A percentile compares a stretch with the other conserved stretches of the same genome.
phyloP scores from a whole-genome alignment of 2,329 filamentous ascomycete species.

The Rachicladosporium sp. region DNA sequence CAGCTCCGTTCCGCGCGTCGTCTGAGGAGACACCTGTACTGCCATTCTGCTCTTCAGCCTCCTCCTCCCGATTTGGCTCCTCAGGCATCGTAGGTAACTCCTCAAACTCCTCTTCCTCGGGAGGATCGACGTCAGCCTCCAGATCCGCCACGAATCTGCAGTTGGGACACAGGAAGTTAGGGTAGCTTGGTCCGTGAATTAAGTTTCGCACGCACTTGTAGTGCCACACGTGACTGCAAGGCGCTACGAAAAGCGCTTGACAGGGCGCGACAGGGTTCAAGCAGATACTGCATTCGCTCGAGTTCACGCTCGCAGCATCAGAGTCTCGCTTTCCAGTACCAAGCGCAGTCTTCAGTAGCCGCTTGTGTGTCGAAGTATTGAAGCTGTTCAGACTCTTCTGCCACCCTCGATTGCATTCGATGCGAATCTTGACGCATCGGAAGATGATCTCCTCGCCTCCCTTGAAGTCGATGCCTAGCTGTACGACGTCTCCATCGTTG shows the following conservation, averaged over 20 bases:
- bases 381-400: conserved; percentile 89
- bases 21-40: conserved; percentile 8
- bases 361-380: conserved; percentile 89
- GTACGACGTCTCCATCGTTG: conserved; percentile 93
- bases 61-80: no score
- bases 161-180: conserved; percentile 93
- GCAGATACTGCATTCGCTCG: conserved; percentile 86
- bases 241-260: conserved; percentile 97
- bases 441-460: conserved; percentile 99
- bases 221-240: conserved; percentile 97
- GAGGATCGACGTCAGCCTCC: conserved; percentile 87
- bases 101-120: conserved; percentile 41
- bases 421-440: conserved; percentile 89
- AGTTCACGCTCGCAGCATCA: conserved; percentile 49
- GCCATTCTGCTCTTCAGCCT: conserved; percentile 1
- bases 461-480: conserved; percentile 97
- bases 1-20: conserved; percentile 1
- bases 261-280: conserved; percentile 78
- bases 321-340: conserved; percentile 37
- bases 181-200: conserved; percentile 66
- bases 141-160: conserved; percentile 88
- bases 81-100: conserved; percentile 4
- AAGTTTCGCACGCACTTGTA: conserved; percentile 93
- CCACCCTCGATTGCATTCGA: conserved; percentile 93
- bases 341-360: conserved; percentile 54